Percentiles rank a stretch among this genome's conserved stretches.
These are phyloP conservation scores for Diaporthe capsici DNA, from an alignment of 2,329 filamentous ascomycete species.

Conservation along the genomic window DNA sequence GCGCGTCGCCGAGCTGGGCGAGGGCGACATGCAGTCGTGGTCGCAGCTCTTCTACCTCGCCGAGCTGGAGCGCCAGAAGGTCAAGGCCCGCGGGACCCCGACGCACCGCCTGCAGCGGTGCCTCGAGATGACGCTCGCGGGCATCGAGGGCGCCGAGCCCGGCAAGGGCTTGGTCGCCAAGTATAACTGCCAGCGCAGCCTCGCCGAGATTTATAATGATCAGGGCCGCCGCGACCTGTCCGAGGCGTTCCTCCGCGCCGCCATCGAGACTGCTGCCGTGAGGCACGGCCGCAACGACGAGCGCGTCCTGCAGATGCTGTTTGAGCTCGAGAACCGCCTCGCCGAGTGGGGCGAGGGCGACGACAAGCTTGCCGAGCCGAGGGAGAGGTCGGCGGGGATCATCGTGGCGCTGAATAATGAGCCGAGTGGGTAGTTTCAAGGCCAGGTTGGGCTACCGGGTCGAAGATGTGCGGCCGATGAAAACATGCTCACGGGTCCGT, in stretches of 20 bases:
- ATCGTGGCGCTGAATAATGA: slow-evolving; percentile 20
- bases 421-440: background rate
- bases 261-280: slow-evolving; percentile 17
- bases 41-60: slow-evolving; percentile 34
- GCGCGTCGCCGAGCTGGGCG: background rate
- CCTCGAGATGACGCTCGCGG: slow-evolving; percentile 24
- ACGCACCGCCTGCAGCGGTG: slow-evolving; percentile 13
- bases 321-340: slow-evolving; percentile 35
- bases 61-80: slow-evolving; percentile 41
- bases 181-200: slow-evolving; percentile 35
- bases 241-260: slow-evolving; percentile 19
- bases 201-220: slow-evolving; percentile 32
- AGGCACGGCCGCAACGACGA: slow-evolving; percentile 13
- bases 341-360: slow-evolving; percentile 37
- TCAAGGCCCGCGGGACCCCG: slow-evolving; percentile 17
- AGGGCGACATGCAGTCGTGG: slow-evolving; percentile 4
- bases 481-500: too few relatives aligned
- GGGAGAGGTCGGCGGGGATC: background rate
- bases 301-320: slow-evolving; percentile 25
- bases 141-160: background rate
- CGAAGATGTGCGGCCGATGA: too few relatives aligned
- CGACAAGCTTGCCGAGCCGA: slow-evolving; percentile 25
- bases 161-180: background rate
- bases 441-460: background rate
- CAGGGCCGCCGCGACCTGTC: slow-evolving; percentile 26